These are phyloP conservation scores for Rhododendron griersonianum DNA, from an alignment of 148 eudicot genomes.

Conservation along the genomic window DNA sequence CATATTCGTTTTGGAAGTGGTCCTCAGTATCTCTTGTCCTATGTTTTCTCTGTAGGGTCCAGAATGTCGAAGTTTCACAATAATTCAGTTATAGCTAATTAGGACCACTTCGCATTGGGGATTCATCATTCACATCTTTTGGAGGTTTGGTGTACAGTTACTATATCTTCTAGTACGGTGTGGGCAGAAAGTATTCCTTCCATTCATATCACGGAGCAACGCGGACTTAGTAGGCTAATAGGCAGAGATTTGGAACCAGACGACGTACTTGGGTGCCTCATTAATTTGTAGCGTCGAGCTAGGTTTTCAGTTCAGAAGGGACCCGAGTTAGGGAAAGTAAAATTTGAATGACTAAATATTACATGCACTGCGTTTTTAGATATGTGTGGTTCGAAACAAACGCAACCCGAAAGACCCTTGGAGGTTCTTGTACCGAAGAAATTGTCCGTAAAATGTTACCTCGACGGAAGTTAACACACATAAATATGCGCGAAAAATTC, in stretches of 20 bases:
- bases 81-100: not conserved
- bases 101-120: not conserved
- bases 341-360: no score
- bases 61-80: not conserved
- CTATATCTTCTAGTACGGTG: not conserved
- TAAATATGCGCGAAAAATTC: not conserved
- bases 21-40: not conserved
- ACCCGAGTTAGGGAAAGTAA: no score
- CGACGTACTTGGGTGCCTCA: not conserved
- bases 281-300: not conserved
- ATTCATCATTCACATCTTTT: not conserved
- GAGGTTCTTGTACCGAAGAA: not conserved
- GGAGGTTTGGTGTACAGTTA: not conserved
- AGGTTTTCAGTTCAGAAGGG: no score
- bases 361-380: no score
- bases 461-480: not conserved
- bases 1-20: not conserved
- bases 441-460: not conserved
- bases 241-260: not conserved
- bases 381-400: no score
- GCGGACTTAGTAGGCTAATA: not conserved
- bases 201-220: not conserved
- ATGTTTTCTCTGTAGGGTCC: not conserved
- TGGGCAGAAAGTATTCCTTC: not conserved
- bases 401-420: not conserved